These are phyloP conservation scores for Fusarium hostae DNA, from an alignment of 2,329 filamentous ascomycete species.

Conservation along the genomic window DNA sequence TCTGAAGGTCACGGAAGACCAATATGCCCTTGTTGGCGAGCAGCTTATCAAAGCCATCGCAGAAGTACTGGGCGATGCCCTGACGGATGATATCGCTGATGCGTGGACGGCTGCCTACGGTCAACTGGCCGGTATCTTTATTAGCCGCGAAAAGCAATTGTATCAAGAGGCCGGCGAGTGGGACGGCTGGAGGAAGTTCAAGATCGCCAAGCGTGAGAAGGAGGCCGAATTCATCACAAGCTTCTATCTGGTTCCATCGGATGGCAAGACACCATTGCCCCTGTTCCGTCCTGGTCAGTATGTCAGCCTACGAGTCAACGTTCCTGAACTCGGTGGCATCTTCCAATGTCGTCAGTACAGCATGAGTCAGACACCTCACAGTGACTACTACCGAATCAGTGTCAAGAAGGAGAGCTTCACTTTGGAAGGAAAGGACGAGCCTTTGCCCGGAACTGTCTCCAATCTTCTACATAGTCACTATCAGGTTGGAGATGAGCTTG, in stretches of 20 bases:
- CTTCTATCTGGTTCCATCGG: slow-evolving; percentile 72
- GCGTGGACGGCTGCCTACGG: slow-evolving; percentile 1
- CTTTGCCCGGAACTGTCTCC: not conserved
- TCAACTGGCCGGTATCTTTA: slow-evolving; percentile 56
- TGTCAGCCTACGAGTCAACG: slow-evolving; percentile 52
- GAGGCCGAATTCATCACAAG: slow-evolving; percentile 74
- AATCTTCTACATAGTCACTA: slow-evolving; percentile 6
- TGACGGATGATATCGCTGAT: slow-evolving; percentile 56
- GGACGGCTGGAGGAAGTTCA: slow-evolving; percentile 73
- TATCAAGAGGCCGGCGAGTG: slow-evolving; percentile 66
- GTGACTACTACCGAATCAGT: slow-evolving; percentile 72
- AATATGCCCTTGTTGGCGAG: slow-evolving; percentile 12
- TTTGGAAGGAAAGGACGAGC: not conserved
- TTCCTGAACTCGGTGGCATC: slow-evolving; percentile 63
- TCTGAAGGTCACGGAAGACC: slow-evolving; percentile 1
- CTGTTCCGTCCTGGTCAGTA: not conserved
- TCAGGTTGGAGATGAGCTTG: slow-evolving; percentile 5
- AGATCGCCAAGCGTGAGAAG: slow-evolving; percentile 67
- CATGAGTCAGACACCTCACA: slow-evolving; percentile 69
- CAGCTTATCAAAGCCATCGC: slow-evolving; percentile 72
- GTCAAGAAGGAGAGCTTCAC: slow-evolving; percentile 59
- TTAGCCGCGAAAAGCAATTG: slow-evolving; percentile 68
- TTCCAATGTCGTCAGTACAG: slow-evolving; percentile 76
- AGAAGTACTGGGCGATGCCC: slow-evolving; percentile 69
- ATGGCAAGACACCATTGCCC: slow-evolving; percentile 64